A percentile compares a stretch with the other conserved stretches of the same genome.
Conservation (phyloP, 2,329 filamentous ascomycete genomes). For the Colletotrichum camelliae region DNA sequence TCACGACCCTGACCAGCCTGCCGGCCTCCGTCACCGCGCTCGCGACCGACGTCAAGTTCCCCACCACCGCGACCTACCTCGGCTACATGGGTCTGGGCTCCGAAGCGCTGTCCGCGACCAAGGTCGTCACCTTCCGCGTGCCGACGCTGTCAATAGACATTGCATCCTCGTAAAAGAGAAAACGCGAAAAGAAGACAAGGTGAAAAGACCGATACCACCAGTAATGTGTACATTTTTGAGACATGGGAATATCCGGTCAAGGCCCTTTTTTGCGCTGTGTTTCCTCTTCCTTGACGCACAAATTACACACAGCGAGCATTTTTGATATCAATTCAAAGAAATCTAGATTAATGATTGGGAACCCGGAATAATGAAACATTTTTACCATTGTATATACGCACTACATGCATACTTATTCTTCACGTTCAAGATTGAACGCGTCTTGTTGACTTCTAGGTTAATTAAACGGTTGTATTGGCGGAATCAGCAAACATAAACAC, state of each 20-base stretch:
- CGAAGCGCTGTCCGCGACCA: conserved; percentile 49
- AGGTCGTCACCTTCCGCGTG: conserved; percentile 55
- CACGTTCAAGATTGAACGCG: neutral
- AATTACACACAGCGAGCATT: conserved; percentile 14
- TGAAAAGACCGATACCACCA: neutral
- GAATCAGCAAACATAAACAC: neutral
- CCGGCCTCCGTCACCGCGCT: conserved; percentile 19
- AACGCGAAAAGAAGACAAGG: neutral
- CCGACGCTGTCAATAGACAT: conserved; percentile 40
- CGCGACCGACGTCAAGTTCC: conserved; percentile 35
- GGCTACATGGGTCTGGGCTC: conserved; percentile 58
- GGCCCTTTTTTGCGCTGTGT: neutral
- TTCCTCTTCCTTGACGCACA: neutral
- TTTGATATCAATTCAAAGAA: conserved; percentile 10
- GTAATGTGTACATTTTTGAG: conserved; percentile 15
- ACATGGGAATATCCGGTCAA: neutral
- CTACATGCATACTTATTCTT: neutral
- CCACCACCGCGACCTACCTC: conserved; percentile 48
- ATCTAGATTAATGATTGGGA: conserved; percentile 19
- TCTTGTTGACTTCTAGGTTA: neutral
- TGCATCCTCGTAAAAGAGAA: neutral
- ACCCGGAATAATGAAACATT: conserved; percentile 12
- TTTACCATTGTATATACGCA: neutral
- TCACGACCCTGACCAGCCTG: conserved; percentile 41
- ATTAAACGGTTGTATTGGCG: neutral